Conservation (phyloP, 257 asterid species). For the Solanum chaucha region DNA sequence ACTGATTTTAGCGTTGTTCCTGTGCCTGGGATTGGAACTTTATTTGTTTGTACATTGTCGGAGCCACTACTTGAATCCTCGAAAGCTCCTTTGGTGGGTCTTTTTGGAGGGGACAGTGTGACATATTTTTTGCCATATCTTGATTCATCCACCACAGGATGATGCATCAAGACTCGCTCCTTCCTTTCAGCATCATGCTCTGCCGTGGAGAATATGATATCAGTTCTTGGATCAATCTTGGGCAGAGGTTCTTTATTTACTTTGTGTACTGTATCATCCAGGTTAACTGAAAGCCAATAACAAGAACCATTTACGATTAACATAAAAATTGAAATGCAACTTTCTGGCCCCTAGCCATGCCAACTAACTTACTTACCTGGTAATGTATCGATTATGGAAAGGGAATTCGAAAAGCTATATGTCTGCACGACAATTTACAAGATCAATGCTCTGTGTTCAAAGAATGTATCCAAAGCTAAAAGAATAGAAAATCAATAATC, state of each 20-base stretch:
- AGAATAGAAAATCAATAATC: conserved; percentile 1
- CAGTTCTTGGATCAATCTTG: conserved; percentile 15
- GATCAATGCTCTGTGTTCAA: conserved; percentile 8
- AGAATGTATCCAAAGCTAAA: conserved; percentile 5
- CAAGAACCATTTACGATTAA: not conserved
- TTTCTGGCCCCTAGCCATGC: not conserved
- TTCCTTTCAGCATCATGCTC: conserved; percentile 29
- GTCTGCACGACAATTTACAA: conserved; percentile 45
- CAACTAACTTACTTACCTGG: conserved; percentile 40
- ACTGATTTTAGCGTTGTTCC: conserved; percentile 27
- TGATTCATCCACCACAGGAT: conserved; percentile 28
- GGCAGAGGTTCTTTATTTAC: conserved; percentile 34
- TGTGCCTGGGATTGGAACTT: conserved; percentile 19
- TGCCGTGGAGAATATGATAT: conserved; percentile 27
- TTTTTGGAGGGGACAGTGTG: conserved; percentile 38
- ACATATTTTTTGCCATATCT: conserved; percentile 30
- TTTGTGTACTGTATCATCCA: conserved; percentile 29
- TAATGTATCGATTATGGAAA: conserved; percentile 75
- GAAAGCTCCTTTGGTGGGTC: conserved; percentile 29
- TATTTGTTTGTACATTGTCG: conserved; percentile 32
- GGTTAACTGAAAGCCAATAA: conserved; percentile 35
- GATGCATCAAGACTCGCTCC: conserved; percentile 30
- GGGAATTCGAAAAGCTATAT: conserved; percentile 71
- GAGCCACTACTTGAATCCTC: conserved; percentile 45
- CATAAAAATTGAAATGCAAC: not conserved